Evolutionary conservation across 495 filamentous ascomycete species (phyloP).

Genomic region (Tuber magnatum): DNA sequence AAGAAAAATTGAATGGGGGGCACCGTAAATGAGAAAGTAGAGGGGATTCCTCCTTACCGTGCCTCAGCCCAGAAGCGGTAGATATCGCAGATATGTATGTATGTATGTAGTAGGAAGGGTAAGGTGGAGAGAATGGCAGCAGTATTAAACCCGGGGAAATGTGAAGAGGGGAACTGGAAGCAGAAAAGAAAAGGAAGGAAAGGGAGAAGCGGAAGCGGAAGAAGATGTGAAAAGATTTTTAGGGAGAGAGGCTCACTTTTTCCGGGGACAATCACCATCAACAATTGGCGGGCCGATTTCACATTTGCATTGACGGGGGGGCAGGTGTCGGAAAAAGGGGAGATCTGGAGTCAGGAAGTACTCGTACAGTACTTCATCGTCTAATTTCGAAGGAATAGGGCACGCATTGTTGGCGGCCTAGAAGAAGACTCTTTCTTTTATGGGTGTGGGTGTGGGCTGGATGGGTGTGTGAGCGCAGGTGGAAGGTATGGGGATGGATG

Average conservation of each 20-base stretch:
- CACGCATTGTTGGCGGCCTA: not conserved
- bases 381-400: constrained; percentile 4
- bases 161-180: not conserved
- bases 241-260: not conserved
- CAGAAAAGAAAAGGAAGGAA: not conserved
- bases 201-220: not conserved
- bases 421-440: not conserved
- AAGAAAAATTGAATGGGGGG: not conserved
- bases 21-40: not conserved
- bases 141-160: not conserved
- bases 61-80: not conserved
- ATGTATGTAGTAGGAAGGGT: not conserved
- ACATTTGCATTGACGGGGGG: not conserved
- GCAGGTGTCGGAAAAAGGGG: not conserved
- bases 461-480: not conserved
- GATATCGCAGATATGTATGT: constrained; percentile 1
- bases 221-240: constrained; percentile 3
- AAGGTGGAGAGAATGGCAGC: not conserved
- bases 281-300: constrained; percentile 2
- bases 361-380: not conserved
- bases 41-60: not conserved
- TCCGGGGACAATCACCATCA: not conserved
- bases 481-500: constrained; percentile 18
- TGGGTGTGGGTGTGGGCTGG: not conserved
- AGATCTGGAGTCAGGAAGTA: not conserved